Evolutionary conservation across 2,329 filamentous ascomycete species (phyloP), one percentile per base, ranked within the genome.

Genomic region (Cercospora zeina): DNA sequence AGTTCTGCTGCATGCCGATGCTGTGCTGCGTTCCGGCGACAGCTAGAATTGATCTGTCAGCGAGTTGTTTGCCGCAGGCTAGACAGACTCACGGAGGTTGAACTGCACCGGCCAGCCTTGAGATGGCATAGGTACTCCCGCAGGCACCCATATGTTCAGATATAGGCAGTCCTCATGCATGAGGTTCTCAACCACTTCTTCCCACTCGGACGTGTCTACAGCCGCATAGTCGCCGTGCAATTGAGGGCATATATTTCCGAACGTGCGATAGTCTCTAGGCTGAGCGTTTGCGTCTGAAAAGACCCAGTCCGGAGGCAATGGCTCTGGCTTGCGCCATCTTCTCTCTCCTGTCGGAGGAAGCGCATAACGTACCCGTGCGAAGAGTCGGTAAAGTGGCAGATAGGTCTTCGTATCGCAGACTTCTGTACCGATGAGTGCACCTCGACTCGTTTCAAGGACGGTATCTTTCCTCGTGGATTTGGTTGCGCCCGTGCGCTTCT

Each of bases 31-130:
- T 59, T 16, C 62, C 59, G 39, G 50, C 56, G 16, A 50, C 39
- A 51, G 61, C 62, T 64, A 50, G 8, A n/a, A 19, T 27, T 3
- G 31, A 4, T 21, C 3, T 4, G 27, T 62, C 34, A 62, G 59
- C 13, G 19, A 11, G 14, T 21, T 8, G 31, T 24, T 19, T 30
- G 16, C 30, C 13, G 2, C 34, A 2, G 9, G 8, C 9, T 9
- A 49, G 27, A 7, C 19, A 24, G 10, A 50, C 62, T 45, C 45
- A 65, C 63, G 61, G 34, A 65, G 62, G 14, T 59, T 53, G 30
- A 67, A 67, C 21, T 67, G 65, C 19, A 67, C 62, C 16, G 65
- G 62, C 61, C 62, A 67, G n/a, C 65, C 65, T 49, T 49, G 58
- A 6, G 54, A 49, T 7, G 62, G 61, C 30, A 53, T 47, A 37